phyloP scores from a whole-genome alignment of 345 rosid genomes.

The Euclidium syriacum region DNA sequence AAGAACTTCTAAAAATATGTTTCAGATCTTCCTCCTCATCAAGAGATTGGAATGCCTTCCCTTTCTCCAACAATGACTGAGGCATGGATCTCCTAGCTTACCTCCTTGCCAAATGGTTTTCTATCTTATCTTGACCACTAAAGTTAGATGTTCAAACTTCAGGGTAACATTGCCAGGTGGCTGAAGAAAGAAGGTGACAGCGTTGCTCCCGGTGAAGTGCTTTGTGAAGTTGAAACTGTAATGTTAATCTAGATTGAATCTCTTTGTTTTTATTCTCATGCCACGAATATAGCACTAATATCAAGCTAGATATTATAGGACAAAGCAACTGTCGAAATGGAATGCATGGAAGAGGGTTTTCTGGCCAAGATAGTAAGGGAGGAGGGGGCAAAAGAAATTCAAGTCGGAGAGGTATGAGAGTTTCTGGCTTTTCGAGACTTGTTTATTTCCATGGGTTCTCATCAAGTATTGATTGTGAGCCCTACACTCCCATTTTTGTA shows the following conservation, averaged over 20 bases:
- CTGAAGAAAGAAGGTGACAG: slow-evolving; percentile 97
- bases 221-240: slow-evolving; percentile 99
- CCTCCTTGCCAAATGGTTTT: background rate
- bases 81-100: slow-evolving; percentile 39
- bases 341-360: slow-evolving; percentile 98
- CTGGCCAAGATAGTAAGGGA: slow-evolving; percentile 87
- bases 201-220: slow-evolving; percentile 84
- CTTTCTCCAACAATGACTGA: slow-evolving; percentile 97
- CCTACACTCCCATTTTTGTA: background rate
- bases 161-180: slow-evolving; percentile 99
- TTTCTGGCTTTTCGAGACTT: background rate
- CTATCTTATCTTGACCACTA: slow-evolving; percentile 5
- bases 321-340: slow-evolving; percentile 98
- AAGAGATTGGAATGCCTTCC: slow-evolving; percentile 96
- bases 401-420: slow-evolving; percentile 85
- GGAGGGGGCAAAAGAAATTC: slow-evolving; percentile 86
- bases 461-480: background rate
- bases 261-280: background rate
- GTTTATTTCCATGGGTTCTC: background rate
- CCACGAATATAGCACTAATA: background rate
- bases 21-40: slow-evolving; percentile 87
- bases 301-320: slow-evolving; percentile 44
- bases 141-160: slow-evolving; percentile 26
- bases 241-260: slow-evolving; percentile 8
- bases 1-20: slow-evolving; percentile 12